Evolutionary conservation across 306 rosid species (phyloP).

Genomic region (Senna siamea): DNA sequence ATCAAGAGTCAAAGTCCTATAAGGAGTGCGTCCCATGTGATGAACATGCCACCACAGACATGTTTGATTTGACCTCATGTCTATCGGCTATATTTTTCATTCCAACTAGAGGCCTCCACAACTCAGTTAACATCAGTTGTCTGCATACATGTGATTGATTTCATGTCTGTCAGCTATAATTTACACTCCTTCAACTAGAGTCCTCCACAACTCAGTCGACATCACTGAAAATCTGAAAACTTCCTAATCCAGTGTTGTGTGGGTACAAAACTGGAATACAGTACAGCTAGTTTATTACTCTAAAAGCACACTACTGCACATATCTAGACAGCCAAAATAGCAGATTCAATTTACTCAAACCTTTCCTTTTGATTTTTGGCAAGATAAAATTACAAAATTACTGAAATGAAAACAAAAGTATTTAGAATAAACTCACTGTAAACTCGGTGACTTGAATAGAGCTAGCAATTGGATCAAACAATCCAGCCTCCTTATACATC

Average conservation of each 20-base stretch:
- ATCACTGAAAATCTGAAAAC: background rate
- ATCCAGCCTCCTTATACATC: slow-evolving; percentile 95
- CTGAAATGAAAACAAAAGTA: slow-evolving; percentile 19
- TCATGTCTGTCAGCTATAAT: background rate
- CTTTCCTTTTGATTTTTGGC: background rate
- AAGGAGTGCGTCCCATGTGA: background rate
- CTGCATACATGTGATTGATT: background rate
- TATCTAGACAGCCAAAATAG: background rate
- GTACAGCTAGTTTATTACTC: background rate
- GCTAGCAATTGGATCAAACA: slow-evolving; percentile 80
- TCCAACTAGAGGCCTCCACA: background rate
- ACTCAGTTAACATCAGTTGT: slow-evolving; percentile 20
- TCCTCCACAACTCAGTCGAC: background rate
- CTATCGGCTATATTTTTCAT: background rate
- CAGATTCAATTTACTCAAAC: background rate
- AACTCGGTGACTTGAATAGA: slow-evolving; percentile 95
- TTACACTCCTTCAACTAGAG: too few relatives aligned
- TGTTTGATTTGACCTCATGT: background rate
- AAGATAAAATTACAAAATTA: slow-evolving; percentile 4
- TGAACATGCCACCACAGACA: background rate
- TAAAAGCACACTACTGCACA: background rate
- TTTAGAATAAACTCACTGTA: slow-evolving; percentile 66
- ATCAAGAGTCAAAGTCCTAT: background rate
- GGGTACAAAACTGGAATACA: background rate
- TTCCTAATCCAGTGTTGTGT: background rate